Conservation (phyloP, 225 moss, liverwort and hornwort genomes). For the Anthoceros angustus region DNA sequence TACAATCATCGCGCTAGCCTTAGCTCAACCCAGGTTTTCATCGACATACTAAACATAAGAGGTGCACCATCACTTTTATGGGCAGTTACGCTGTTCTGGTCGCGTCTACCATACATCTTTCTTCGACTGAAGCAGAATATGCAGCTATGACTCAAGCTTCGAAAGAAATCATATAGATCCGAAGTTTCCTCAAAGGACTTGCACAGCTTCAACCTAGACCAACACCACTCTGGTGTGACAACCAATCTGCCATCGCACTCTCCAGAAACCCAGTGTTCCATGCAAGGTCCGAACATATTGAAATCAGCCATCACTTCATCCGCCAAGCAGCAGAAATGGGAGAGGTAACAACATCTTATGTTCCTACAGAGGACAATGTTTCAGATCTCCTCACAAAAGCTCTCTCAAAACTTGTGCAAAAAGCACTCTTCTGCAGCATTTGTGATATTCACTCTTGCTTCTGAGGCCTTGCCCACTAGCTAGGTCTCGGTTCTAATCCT, state of each 20-base stretch:
- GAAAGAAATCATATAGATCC: conserved; percentile 4
- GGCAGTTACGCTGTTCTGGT: not conserved
- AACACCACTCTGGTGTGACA: not conserved
- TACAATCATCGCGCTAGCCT: too few species aligned
- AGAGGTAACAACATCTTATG: not conserved
- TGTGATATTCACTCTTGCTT: not conserved
- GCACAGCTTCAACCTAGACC: not conserved
- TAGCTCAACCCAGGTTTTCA: too few species aligned
- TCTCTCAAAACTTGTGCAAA: not conserved
- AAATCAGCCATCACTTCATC: not conserved
- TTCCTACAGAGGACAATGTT: not conserved
- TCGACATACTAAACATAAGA: too few species aligned
- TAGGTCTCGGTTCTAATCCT: not conserved
- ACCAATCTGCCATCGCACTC: not conserved
- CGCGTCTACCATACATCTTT: not conserved
- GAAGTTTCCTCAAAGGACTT: not conserved
- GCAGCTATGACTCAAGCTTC: not conserved
- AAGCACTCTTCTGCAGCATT: not conserved
- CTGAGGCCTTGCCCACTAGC: not conserved
- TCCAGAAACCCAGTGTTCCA: not conserved
- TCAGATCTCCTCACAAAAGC: not conserved
- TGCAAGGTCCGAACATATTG: not conserved
- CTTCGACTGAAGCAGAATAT: not conserved
- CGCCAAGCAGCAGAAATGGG: not conserved
- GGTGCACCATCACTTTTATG: too few species aligned